Evolutionary conservation across 192 early-diverging fungal species (phyloP).

Genomic region (Cetraspora pellucida): DNA sequence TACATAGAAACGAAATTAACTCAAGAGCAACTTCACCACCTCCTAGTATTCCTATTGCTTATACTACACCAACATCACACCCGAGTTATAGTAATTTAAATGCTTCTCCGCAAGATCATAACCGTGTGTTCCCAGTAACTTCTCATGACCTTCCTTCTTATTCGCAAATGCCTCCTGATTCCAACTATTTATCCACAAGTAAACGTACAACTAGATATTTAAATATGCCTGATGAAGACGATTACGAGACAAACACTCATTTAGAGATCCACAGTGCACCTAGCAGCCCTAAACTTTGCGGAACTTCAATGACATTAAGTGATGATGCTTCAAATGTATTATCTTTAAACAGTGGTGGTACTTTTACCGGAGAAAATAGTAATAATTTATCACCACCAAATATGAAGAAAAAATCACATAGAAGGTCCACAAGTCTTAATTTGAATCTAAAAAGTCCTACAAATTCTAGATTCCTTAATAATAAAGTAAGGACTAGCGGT

Average conservation of each 20-base stretch:
- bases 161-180: background rate
- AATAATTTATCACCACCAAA: too few species aligned
- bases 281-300: constrained; percentile 1
- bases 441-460: too few species aligned
- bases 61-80: background rate
- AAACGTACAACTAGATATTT: constrained; percentile 9
- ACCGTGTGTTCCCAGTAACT: background rate
- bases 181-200: background rate
- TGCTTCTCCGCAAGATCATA: background rate
- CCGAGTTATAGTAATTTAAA: too few species aligned
- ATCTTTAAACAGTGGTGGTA: too few species aligned
- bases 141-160: background rate
- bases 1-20: background rate
- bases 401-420: too few species aligned
- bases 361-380: too few species aligned
- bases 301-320: too few species aligned
- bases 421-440: too few species aligned
- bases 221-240: constrained; percentile 26
- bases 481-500: too few species aligned
- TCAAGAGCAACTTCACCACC: background rate
- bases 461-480: too few species aligned
- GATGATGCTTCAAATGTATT: too few species aligned
- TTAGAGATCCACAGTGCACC: constrained; percentile 20
- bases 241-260: background rate
- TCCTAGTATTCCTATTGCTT: background rate